Evolutionary conservation across 2,329 filamentous ascomycete species (phyloP), one percentile per base, ranked within the genome.

Genomic region (Capronia coronata): DNA sequence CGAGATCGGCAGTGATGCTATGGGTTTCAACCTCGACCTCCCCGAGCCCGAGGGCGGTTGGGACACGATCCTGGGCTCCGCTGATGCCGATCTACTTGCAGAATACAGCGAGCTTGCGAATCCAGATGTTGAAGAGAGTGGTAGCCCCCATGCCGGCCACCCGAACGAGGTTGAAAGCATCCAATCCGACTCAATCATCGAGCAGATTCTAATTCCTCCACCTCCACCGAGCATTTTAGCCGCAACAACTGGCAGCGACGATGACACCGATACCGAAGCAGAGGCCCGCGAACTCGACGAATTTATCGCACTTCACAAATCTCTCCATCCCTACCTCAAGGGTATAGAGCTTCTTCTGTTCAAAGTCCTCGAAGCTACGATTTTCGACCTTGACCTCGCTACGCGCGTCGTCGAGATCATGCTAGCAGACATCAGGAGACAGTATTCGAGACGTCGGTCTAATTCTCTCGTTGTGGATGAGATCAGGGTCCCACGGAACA

Each of bases 401-500:
- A 43, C 48, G 40, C 18, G 37, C 5, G 46, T 58, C 19, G 43
- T 52, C 19, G 18, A 29, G 3, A 19, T 45, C 29, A 55, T 53
- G 47, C 23, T 56, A 5, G 18, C 30, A 13, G 35, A 42, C 5
- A 23, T 29, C 4, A 14, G n/a, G 25, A 19, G 34, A 67, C 19
- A 55, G 52, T n/a, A 52, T 54, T 55, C 51, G 21, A 57, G 63
- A 42, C 57, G 61, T 2, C 62, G 65, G 48, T 54, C 67, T 4
- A 57, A 69, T 57, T 6, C 19, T 18, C 8, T 37, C 14, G 34
- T 11, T 18, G 14, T 3, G 19, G 16, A 37, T 8, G 58, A 61
- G 13, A 53, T 58, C 43, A 54, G 70, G 16, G 52, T 75, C 16
- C 72, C 73, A 0, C 46, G 60, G 10, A 52, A 71, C 44, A 65